Evolutionary conservation across 2,329 filamentous ascomycete genomes (phyloP).

Genomic region (Teratosphaeria epicoccoides): DNA sequence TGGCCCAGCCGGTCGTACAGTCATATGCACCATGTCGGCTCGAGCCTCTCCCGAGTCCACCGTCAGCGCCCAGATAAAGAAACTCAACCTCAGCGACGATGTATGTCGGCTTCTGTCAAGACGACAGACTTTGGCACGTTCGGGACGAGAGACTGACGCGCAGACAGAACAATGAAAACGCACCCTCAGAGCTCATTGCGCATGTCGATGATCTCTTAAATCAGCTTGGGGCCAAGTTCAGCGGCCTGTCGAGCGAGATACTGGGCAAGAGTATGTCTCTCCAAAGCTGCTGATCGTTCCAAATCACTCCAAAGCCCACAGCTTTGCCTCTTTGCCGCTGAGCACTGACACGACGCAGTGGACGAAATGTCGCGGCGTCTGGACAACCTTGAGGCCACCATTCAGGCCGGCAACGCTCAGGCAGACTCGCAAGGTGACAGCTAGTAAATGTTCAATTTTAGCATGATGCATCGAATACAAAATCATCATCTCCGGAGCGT

Average conservation of each 20-base stretch:
- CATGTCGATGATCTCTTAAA: conserved; percentile 82
- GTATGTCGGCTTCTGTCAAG: conserved; percentile 1
- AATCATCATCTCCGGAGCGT: neutral
- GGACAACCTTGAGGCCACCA: conserved; percentile 68
- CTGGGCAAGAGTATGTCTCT: conserved; percentile 67
- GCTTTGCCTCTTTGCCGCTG: too few relatives aligned
- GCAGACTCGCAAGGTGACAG: neutral
- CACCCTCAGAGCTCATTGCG: conserved; percentile 56
- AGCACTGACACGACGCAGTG: conserved; percentile 45
- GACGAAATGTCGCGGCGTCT: conserved; percentile 85
- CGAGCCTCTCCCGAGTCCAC: conserved; percentile 7
- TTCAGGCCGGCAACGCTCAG: conserved; percentile 45
- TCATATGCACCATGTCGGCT: conserved; percentile 8
- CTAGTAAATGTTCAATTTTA: neutral
- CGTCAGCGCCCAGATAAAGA: conserved; percentile 10
- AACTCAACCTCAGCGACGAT: conserved; percentile 10
- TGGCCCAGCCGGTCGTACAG: too few relatives aligned
- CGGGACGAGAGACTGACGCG: neutral
- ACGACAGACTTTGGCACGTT: neutral
- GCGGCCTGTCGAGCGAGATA: conserved; percentile 72
- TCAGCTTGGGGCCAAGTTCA: conserved; percentile 75
- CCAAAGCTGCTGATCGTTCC: too few relatives aligned
- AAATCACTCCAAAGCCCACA: too few relatives aligned
- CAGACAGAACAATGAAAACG: conserved; percentile 30
- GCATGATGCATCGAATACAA: neutral